Evolutionary conservation across 2,329 filamentous ascomycete species (phyloP), one percentile per base, ranked within the genome.

Genomic region (Exophiala mesophila): DNA sequence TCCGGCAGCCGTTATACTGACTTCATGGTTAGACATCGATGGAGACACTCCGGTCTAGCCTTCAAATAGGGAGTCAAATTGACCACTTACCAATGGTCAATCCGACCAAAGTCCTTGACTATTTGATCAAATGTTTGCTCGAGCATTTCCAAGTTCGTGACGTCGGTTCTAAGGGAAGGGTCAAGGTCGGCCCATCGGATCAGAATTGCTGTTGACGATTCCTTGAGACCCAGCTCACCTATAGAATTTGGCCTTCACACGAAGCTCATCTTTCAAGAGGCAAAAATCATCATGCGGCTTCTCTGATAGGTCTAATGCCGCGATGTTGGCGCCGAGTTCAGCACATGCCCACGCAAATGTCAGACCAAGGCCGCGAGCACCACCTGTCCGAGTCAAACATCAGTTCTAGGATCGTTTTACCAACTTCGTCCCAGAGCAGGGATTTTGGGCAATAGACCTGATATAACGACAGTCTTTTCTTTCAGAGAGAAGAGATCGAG

Each of bases 41-140:
- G 4, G 1, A 10, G 10, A 28, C 36, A 13, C 24, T 15, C 5
- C 19, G 16, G 21, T 12, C n/a, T 36, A n/a, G 15, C 15, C 29
- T 30, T 15, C 4, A 15, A 18, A 13, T 21, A 1, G 8, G 21
- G n/a, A n/a, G n/a, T n/a, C n/a, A n/a, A 29, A 46, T 20, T 36
- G 20, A 30, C 23, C 16, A 35, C n/a, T 44, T 36, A 47, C 44
- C 41, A 33, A 23, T 37, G 65, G 40, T 70, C 64, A 8, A 73
- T 60, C 21, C 60, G 59, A 13, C 66, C 67, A 52, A 70, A 70
- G 24, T 67, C 64, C 5, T 51, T 40, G 2, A 56, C 55, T n/a
- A 69, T 58, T 17, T 59, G 13, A 4, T 63, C 51, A 5, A 70
- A 55, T 3, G 55, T 53, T 2, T 32, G 26, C 29, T 63, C 53